A percentile compares a stretch with the other conserved stretches of the same genome.
These are phyloP conservation scores for Eutrema yunnanense DNA, from an alignment of 345 rosid species.

Conservation along the genomic window DNA sequence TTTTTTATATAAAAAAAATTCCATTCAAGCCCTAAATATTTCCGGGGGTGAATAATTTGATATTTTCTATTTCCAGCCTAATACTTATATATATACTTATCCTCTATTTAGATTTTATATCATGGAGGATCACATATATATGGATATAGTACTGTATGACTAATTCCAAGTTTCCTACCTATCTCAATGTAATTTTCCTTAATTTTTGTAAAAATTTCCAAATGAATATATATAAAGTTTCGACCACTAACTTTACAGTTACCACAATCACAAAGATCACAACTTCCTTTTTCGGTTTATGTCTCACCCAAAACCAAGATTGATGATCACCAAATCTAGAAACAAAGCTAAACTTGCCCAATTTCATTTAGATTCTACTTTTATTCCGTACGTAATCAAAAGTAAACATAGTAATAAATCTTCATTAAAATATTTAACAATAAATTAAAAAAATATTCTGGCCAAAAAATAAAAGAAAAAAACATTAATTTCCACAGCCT, in stretches of 20 bases:
- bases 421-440: neutral
- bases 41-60: no score
- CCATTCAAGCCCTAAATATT: no score
- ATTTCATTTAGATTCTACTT: neutral
- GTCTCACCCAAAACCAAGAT: conserved; percentile 7
- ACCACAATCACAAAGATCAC: conserved; percentile 14
- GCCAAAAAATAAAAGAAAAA: neutral
- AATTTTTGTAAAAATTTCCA: neutral
- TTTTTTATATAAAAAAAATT: no score
- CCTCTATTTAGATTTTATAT: neutral
- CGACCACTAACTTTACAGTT: conserved; percentile 15
- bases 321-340: conserved; percentile 4
- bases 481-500: neutral
- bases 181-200: neutral
- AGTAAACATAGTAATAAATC: conserved; percentile 7
- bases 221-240: neutral
- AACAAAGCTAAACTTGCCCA: conserved; percentile 19
- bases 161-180: neutral
- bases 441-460: neutral
- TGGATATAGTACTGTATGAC: neutral
- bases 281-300: conserved; percentile 1
- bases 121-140: neutral
- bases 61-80: no score
- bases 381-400: neutral
- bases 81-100: no score